These are phyloP conservation scores for Lupinus albus DNA, from an alignment of 306 rosid species.

Conservation along the genomic window DNA sequence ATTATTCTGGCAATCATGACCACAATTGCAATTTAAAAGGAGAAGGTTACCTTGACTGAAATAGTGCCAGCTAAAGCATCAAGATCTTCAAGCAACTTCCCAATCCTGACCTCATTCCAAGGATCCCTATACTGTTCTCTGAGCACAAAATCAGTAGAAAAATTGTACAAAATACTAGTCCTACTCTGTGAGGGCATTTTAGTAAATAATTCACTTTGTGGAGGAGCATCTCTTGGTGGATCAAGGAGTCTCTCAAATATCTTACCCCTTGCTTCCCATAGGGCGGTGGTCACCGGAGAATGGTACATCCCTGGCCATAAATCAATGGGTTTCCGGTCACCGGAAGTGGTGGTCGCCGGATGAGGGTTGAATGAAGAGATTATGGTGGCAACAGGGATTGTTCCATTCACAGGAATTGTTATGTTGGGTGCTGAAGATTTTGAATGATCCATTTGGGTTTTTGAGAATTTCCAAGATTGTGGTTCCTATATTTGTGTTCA, in stretches of 20 bases:
- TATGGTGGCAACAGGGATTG: slow-evolving; percentile 59
- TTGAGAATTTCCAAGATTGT: background rate
- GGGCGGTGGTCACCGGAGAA: slow-evolving; percentile 88
- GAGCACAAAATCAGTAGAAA: slow-evolving; percentile 72
- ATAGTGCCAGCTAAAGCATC: slow-evolving; percentile 95
- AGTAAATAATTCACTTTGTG: slow-evolving; percentile 79
- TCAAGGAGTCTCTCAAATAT: slow-evolving; percentile 77
- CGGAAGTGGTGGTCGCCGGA: slow-evolving; percentile 32
- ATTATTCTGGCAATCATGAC: too few relatives aligned
- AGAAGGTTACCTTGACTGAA: slow-evolving; percentile 69
- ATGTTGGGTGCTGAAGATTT: slow-evolving; percentile 48
- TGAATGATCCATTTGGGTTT: slow-evolving; percentile 56
- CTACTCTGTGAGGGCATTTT: slow-evolving; percentile 85
- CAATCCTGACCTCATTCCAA: slow-evolving; percentile 90
- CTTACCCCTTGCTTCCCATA: slow-evolving; percentile 79
- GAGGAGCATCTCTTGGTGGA: slow-evolving; percentile 85
- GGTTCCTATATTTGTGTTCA: background rate
- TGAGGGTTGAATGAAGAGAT: slow-evolving; percentile 29
- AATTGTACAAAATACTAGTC: slow-evolving; percentile 68
- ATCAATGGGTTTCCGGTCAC: slow-evolving; percentile 61
- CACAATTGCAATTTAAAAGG: background rate
- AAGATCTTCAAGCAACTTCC: slow-evolving; percentile 91
- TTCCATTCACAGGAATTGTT: slow-evolving; percentile 64
- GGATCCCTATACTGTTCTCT: slow-evolving; percentile 94
- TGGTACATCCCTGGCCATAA: slow-evolving; percentile 97